These are phyloP conservation scores for Pseudogymnoascus verrucosus DNA, from an alignment of 2,329 filamentous ascomycete species.

Conservation along the genomic window DNA sequence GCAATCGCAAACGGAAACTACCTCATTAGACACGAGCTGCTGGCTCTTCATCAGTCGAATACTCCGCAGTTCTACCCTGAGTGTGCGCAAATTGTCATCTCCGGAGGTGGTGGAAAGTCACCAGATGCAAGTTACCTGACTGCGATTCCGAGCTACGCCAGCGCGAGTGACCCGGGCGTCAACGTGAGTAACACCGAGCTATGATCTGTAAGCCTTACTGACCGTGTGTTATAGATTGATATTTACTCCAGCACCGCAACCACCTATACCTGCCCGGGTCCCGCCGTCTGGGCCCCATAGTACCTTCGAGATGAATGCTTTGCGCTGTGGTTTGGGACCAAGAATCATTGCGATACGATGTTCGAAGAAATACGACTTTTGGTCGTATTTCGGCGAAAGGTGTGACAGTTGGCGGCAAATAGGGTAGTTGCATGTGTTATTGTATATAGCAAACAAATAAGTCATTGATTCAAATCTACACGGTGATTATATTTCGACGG, in stretches of 20 bases:
- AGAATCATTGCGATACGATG: background rate
- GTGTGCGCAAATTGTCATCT: constrained; percentile 45
- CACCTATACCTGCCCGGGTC: constrained; percentile 40
- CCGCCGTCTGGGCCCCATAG: constrained; percentile 34
- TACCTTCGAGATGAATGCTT: background rate
- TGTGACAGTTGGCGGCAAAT: background rate
- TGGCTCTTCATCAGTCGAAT: constrained; percentile 47
- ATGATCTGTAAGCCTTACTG: background rate
- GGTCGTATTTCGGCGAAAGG: background rate
- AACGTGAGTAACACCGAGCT: constrained; percentile 25
- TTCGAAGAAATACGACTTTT: background rate
- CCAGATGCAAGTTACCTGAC: constrained; percentile 26
- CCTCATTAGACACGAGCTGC: constrained; percentile 48
- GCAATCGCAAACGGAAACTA: constrained; percentile 45
- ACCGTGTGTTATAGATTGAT: constrained; percentile 32
- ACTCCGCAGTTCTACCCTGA: constrained; percentile 47
- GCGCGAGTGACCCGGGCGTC: constrained; percentile 18
- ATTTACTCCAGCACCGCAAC: constrained; percentile 38
- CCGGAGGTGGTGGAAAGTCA: constrained; percentile 37
- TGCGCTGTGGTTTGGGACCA: background rate
- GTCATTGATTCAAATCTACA: background rate
- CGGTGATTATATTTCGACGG: background rate
- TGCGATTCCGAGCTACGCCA: constrained; percentile 20
- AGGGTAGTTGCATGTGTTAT: background rate
- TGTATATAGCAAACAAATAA: background rate